Percentiles rank a stretch among this genome's conserved stretches.
Evolutionary conservation across 352 stramenopile genomes (phyloP).

Genomic region (Thalassiosira sp.): DNA sequence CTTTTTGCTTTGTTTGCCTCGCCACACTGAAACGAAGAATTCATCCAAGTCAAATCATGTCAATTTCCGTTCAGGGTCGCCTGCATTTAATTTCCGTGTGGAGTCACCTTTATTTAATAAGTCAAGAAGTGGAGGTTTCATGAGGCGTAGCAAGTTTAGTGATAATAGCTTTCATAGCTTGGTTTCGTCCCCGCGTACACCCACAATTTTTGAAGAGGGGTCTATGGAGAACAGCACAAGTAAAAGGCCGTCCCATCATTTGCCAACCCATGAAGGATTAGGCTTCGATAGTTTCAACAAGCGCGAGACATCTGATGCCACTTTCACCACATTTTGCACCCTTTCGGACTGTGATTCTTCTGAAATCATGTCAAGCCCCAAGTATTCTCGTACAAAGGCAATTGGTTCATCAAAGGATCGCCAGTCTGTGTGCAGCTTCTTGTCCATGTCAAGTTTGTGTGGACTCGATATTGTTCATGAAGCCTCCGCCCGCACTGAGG

Average conservation of each 20-base stretch:
- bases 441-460: slow-evolving; percentile 39
- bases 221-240: neutral
- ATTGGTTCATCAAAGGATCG: neutral
- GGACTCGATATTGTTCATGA: slow-evolving; percentile 47
- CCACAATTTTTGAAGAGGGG: slow-evolving; percentile 24
- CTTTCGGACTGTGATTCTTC: slow-evolving; percentile 26
- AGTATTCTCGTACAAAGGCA: slow-evolving; percentile 8
- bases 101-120: slow-evolving; percentile 3
- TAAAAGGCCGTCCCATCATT: neutral
- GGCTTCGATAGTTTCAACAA: too few species aligned
- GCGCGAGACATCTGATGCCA: slow-evolving; percentile 19
- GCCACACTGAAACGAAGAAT: neutral
- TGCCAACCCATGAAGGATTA: neutral
- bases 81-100: neutral
- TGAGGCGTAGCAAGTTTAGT: slow-evolving; percentile 1
- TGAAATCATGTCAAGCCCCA: slow-evolving; percentile 14
- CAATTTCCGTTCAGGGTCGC: slow-evolving; percentile 8
- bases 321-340: slow-evolving; percentile 20
- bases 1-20: slow-evolving; percentile 33
- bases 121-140: neutral
- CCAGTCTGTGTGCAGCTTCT: slow-evolving; percentile 10
- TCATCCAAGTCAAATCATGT: neutral
- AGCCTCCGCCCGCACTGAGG: neutral
- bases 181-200: slow-evolving; percentile 3
- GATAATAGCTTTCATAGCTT: slow-evolving; percentile 8